These are phyloP conservation scores for Amphicarpaea edgeworthii DNA, from an alignment of 306 rosid genomes.

Conservation along the genomic window DNA sequence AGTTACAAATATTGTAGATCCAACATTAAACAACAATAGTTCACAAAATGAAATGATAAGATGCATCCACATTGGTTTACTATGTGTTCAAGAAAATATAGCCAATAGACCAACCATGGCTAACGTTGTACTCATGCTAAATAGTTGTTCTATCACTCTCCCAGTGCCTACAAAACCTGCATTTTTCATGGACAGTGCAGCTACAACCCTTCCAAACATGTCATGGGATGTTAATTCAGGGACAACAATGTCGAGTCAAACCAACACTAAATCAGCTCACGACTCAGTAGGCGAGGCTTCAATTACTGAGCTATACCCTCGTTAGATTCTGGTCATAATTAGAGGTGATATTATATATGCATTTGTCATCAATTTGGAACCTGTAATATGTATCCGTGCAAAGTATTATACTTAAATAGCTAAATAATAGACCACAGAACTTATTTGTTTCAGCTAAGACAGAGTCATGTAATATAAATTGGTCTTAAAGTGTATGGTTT, in stretches of 20 bases:
- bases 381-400: not conserved
- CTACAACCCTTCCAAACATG: not conserved
- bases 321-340: not conserved
- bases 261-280: not conserved
- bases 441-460: not conserved
- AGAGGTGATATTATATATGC: not conserved
- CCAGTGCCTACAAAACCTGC: constrained; percentile 48
- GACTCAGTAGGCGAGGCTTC: not conserved
- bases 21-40: not conserved
- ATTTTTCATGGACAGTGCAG: constrained; percentile 38
- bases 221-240: constrained; percentile 10
- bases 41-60: constrained; percentile 1
- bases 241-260: constrained; percentile 1
- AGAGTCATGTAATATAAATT: not conserved
- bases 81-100: constrained; percentile 54
- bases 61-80: constrained; percentile 3
- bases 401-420: not conserved
- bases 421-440: not conserved
- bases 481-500: not conserved
- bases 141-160: constrained; percentile 38
- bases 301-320: constrained; percentile 14
- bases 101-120: constrained; percentile 59
- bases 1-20: constrained; percentile 28
- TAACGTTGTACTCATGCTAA: constrained; percentile 46
- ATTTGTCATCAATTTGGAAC: not conserved